Base-by-base conservation (phyloP, 1,139 yeast genomes). In the Tardiomyces digboiensis region DNA sequence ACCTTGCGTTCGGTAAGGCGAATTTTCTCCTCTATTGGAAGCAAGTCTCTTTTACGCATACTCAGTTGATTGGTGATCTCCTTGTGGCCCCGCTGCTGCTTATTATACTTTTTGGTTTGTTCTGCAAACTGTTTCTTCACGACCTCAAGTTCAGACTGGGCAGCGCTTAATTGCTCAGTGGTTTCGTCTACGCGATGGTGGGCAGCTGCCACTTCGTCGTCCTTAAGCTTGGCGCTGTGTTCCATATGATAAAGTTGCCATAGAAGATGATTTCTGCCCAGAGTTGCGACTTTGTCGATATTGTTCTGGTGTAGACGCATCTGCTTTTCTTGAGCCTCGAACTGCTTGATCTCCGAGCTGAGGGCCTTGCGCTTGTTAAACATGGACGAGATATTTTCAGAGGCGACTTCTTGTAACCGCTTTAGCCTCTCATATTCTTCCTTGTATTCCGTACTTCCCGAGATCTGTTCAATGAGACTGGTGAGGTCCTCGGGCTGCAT, bases 401-500 rank as follows among this genome's bases (percentile, higher is more conserved):
- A 82, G 0, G 91, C 81, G 21, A 49, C 47, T 26, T 53, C 54
- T 40, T 68, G 68, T 43, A 83, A 93, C 51, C 62, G 75, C 53
- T 80, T 79, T 26, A 81, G 84, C 19, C 57, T 54, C n/a, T 83
- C 93, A 58, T 82, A 91, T 48, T 86, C 87, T 23, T 68, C 70
- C 41, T 76, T 72, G 53, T 65, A 76, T 41, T 85, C 94, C 6
- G 67, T 65, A 0, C 96, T 83, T 0, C 97, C 96, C 49, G 94
- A 82, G 22, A 91, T 79, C 21, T 78, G 80, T 62, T 91, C 99
- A 45, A 93, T 68, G 50, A 89, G 65, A 41, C 68, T 72, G 2
- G 95, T 78, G 49, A 91, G 70, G 41, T 87, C 95, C 39, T 66
- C 65, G 0, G 97, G 78, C 0, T 91, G 79, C 60, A 89, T 95